These are phyloP conservation scores for Floccularia luteovirens DNA, from an alignment of 768 basidiomycete genomes.

Conservation along the genomic window DNA sequence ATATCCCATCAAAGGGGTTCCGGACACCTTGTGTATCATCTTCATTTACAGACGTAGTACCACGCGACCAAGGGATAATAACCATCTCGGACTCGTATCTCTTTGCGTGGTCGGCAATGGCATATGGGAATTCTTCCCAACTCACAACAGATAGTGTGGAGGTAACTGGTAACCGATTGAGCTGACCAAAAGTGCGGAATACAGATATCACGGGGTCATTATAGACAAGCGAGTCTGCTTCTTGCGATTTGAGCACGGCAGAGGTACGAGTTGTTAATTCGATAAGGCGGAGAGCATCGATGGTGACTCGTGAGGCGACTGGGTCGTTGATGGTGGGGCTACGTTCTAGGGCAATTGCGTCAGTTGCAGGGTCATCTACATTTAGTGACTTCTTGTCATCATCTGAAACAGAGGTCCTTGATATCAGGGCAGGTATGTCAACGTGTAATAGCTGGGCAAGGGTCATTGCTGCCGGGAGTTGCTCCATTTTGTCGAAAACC, in stretches of 20 bases:
- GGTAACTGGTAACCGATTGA: slow-evolving; percentile 60
- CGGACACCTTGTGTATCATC: slow-evolving; percentile 22
- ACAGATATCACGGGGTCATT: slow-evolving; percentile 69
- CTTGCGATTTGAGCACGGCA: slow-evolving; percentile 76
- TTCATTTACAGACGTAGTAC: slow-evolving; percentile 19
- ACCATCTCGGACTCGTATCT: slow-evolving; percentile 63
- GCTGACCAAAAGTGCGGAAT: slow-evolving; percentile 70
- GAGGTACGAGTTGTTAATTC: slow-evolving; percentile 88
- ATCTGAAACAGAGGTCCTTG: slow-evolving; percentile 4
- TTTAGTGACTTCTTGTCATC: slow-evolving; percentile 20
- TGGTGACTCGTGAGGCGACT: slow-evolving; percentile 19
- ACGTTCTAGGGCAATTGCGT: neutral
- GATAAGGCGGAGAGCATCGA: slow-evolving; percentile 82
- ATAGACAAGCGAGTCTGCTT: slow-evolving; percentile 59
- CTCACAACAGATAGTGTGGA: slow-evolving; percentile 70
- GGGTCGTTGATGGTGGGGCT: slow-evolving; percentile 3
- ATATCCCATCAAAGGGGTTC: slow-evolving; percentile 77
- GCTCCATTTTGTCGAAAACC: slow-evolving; percentile 76
- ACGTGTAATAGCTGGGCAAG: slow-evolving; percentile 65
- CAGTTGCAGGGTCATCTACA: slow-evolving; percentile 10
- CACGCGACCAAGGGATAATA: slow-evolving; percentile 77
- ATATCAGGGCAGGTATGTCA: slow-evolving; percentile 2
- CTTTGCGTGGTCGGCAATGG: slow-evolving; percentile 53
- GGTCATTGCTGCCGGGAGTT: slow-evolving; percentile 77
- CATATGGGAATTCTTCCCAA: slow-evolving; percentile 63